These are phyloP conservation scores for Tuber magnatum DNA, from an alignment of 495 filamentous ascomycete species.

Conservation along the genomic window DNA sequence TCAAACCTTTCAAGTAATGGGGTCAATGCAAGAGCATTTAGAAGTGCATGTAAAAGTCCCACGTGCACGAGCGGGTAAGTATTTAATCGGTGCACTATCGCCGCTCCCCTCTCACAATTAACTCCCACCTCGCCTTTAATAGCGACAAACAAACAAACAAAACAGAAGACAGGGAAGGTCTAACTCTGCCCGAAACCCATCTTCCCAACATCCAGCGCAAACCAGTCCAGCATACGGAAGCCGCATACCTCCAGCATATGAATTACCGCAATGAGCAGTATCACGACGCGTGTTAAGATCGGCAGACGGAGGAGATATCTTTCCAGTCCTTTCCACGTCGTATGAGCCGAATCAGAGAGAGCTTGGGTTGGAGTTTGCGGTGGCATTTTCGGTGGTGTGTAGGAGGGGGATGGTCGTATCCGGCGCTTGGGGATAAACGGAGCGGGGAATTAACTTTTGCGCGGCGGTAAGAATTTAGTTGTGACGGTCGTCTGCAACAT, in stretches of 20 bases:
- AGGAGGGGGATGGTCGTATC: conserved; percentile 2
- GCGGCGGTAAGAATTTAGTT: background rate
- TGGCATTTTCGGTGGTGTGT: conserved; percentile 16
- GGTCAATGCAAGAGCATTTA: conserved; percentile 72
- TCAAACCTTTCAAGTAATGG: conserved; percentile 90
- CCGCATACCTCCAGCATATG: conserved; percentile 61
- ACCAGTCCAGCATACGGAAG: conserved; percentile 65
- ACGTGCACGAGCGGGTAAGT: conserved; percentile 85
- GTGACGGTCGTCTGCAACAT: background rate
- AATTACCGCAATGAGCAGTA: conserved; percentile 60
- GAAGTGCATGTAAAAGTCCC: conserved; percentile 66
- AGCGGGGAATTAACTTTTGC: background rate
- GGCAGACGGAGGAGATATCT: conserved; percentile 80
- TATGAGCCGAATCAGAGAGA: conserved; percentile 6
- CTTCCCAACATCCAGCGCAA: conserved; percentile 68
- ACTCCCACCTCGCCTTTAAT: conserved; percentile 4
- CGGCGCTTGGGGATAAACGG: background rate
- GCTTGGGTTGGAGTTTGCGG: conserved; percentile 18
- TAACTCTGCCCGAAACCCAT: conserved; percentile 66
- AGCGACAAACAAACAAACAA: too few species aligned
- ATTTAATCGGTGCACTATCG: conserved; percentile 80
- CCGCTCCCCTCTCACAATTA: conserved; percentile 13
- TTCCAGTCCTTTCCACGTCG: conserved; percentile 29
- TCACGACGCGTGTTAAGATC: conserved; percentile 69
- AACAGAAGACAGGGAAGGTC: conserved; percentile 41